These are phyloP conservation scores for Globisporangium spinosum DNA, from an alignment of 352 stramenopile species.

Conservation along the genomic window DNA sequence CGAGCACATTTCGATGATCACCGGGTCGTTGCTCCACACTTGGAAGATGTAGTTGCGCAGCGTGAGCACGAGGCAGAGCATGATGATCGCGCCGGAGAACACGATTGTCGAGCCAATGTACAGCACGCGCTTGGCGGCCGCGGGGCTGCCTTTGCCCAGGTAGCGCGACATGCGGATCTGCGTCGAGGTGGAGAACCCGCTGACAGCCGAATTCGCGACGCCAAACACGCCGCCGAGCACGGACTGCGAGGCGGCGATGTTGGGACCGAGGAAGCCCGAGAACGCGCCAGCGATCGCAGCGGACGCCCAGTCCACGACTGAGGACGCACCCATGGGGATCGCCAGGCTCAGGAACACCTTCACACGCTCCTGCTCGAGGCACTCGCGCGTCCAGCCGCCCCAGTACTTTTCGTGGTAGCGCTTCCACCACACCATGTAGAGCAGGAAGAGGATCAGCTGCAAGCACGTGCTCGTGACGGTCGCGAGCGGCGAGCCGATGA, in stretches of 20 bases:
- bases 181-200: conserved; percentile 42
- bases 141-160: conserved; percentile 38
- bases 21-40: conserved; percentile 41
- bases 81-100: conserved; percentile 27
- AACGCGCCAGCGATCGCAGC: conserved; percentile 40
- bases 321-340: conserved; percentile 48
- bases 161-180: conserved; percentile 56
- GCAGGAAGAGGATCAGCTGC: conserved; percentile 39
- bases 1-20: conserved; percentile 43
- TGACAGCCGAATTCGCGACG: conserved; percentile 43
- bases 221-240: conserved; percentile 44
- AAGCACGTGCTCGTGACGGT: conserved; percentile 44
- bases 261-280: conserved; percentile 41
- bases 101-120: conserved; percentile 38
- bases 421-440: conserved; percentile 48
- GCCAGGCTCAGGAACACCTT: conserved; percentile 45
- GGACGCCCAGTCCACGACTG: conserved; percentile 45
- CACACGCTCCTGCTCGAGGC: conserved; percentile 36
- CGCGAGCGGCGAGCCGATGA: conserved; percentile 63
- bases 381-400: conserved; percentile 40
- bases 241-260: conserved; percentile 42
- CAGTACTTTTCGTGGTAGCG: conserved; percentile 47
- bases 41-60: conserved; percentile 39
- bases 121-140: conserved; percentile 40
- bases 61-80: conserved; percentile 32